phyloP scores from a whole-genome alignment of 768 basidiomycete species.

The Termitomyces eurrhizus region DNA sequence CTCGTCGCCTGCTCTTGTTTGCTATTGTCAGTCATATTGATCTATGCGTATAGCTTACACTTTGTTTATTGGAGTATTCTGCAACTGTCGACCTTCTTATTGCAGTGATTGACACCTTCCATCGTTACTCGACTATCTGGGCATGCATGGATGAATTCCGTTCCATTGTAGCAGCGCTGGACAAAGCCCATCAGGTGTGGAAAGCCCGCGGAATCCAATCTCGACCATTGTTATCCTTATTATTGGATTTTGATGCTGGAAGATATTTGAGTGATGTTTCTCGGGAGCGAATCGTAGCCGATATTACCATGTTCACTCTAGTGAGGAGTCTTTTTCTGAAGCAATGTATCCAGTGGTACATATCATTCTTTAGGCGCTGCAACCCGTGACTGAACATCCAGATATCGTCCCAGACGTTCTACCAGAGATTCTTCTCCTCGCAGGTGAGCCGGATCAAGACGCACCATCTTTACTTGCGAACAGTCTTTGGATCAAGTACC shows the following conservation, averaged over 20 bases:
- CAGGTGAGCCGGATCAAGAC: constrained; percentile 51
- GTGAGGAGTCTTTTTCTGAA: constrained; percentile 29
- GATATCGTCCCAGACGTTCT: constrained; percentile 42
- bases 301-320: constrained; percentile 57
- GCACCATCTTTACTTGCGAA: constrained; percentile 71
- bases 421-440: constrained; percentile 68
- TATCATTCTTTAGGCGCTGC: constrained; percentile 37
- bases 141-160: constrained; percentile 63
- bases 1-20: not conserved
- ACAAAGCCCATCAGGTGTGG: constrained; percentile 59
- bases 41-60: constrained; percentile 38
- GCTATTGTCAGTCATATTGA: not conserved
- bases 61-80: constrained; percentile 51
- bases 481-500: constrained; percentile 80
- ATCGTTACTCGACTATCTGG: constrained; percentile 72
- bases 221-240: constrained; percentile 55
- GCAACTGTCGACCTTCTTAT: constrained; percentile 49
- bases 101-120: constrained; percentile 67
- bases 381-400: constrained; percentile 36
- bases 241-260: constrained; percentile 63
- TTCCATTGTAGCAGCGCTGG: constrained; percentile 56
- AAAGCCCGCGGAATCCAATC: constrained; percentile 63
- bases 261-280: constrained; percentile 50
- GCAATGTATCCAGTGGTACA: not conserved
- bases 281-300: constrained; percentile 56